Conservation (phyloP, 1,284 basidiomycete genomes). For the Rhodotorula sp. region DNA sequence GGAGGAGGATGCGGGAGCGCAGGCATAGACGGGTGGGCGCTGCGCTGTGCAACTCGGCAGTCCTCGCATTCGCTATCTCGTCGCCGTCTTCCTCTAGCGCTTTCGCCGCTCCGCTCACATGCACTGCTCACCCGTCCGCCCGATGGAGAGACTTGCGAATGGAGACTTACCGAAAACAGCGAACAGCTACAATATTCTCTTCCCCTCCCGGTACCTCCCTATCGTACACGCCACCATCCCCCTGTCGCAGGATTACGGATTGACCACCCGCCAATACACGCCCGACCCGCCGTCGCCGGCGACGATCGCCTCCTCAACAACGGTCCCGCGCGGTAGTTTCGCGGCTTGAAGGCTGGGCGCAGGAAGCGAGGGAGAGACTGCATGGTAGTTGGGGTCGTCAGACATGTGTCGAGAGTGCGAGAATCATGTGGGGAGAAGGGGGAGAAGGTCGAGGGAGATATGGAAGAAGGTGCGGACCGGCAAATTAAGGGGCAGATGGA, state of each 20-base stretch:
- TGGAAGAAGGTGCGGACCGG: no score
- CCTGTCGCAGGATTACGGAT: slow-evolving; percentile 14
- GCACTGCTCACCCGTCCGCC: background rate
- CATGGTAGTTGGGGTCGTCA: background rate
- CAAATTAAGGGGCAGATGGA: no score
- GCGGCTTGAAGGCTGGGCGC: slow-evolving; percentile 6
- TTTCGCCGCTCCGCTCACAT: background rate
- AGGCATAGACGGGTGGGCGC: background rate
- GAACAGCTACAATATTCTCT: background rate
- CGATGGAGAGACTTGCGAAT: background rate
- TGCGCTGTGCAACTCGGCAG: background rate
- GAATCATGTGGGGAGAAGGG: no score
- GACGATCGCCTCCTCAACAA: slow-evolving; percentile 33
- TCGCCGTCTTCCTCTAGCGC: background rate
- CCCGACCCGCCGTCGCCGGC: slow-evolving; percentile 37
- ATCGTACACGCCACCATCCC: background rate
- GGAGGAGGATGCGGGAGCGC: background rate
- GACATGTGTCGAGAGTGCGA: no score
- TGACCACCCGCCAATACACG: slow-evolving; percentile 42
- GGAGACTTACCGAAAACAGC: background rate
- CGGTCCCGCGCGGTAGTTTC: slow-evolving; percentile 14
- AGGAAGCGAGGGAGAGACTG: slow-evolving; percentile 15
- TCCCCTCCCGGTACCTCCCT: background rate
- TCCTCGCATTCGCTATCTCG: background rate
- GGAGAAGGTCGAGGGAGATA: no score